Base-by-base conservation (phyloP, 345 rosid species). In the Angophora floribunda region DNA sequence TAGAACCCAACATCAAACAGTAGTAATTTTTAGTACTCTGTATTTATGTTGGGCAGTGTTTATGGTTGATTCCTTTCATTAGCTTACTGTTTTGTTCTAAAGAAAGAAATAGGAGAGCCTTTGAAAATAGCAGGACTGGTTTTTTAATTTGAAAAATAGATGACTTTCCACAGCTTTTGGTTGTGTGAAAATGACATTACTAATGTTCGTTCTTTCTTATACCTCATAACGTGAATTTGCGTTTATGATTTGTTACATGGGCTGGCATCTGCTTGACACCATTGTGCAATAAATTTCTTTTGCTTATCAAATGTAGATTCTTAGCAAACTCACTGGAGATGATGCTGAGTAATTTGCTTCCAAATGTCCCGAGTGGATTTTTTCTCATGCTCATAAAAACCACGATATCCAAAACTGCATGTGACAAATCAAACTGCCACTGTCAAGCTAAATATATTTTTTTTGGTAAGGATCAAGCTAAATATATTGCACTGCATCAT, bases 371-470 rank as follows among this genome's bases (percentile, higher is more conserved):
- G 2, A 26, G 2, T 59, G 24, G 30, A 59, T 59, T 59, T 59
- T 6, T 59, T 26, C 65, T 59, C 2, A 14, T 59, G 65, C 30
- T 59, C 65, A 4, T 11, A 1, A 24, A 59, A 59, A 26, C n/a
- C 30, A 24, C 9, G 65, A 57, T 57, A 57, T 9, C n/a, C 12
- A 57, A 57, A 57, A 57, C 13, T 57, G 0, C 3, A 5, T 59
- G 13, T 5, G 3, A 26, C 65, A 59, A 11, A 24, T 24, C 4
- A 3, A 2, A 59, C 7, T 59, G n/a, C 65, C 10, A 26, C 30
- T 59, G 0, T 59, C 2, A 9, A 59, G 15, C 30, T 59, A 59
- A n/a, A n/a, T n/a, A n/a, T n/a, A n/a, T n/a, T n/a, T n/a, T n/a
- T n/a, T n/a, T n/a, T n/a, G n/a, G n/a, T n/a, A n/a, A n/a, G n/a